Conservation (phyloP, 495 filamentous ascomycete genomes). For the Penicillium lagena region DNA sequence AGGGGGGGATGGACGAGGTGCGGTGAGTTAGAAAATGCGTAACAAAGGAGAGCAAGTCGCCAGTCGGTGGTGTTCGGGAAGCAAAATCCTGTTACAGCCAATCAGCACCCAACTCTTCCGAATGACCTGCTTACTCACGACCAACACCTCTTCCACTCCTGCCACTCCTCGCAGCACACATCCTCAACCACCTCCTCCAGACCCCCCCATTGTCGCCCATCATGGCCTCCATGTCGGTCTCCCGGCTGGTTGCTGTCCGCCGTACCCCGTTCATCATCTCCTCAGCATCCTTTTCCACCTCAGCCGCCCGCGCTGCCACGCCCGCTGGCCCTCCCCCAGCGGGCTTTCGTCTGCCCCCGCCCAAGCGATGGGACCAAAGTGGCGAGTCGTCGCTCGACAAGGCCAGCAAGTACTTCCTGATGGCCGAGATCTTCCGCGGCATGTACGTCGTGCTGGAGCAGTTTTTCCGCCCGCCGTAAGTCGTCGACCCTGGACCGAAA, state of each 20-base stretch:
- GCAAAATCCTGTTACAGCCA: slow-evolving; percentile 40
- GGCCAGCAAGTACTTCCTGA: slow-evolving; percentile 84
- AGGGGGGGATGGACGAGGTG: slow-evolving; percentile 23
- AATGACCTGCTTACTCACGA: slow-evolving; percentile 41
- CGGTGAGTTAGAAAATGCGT: slow-evolving; percentile 10
- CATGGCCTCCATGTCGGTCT: slow-evolving; percentile 50
- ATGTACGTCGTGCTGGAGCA: slow-evolving; percentile 99
- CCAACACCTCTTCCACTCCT: slow-evolving; percentile 21
- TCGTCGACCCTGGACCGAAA: slow-evolving; percentile 13
- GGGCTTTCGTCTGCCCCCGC: slow-evolving; percentile 66
- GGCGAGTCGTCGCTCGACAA: slow-evolving; percentile 68
- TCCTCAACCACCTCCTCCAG: slow-evolving; percentile 10
- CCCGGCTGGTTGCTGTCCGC: slow-evolving; percentile 47
- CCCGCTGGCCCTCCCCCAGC: slow-evolving; percentile 67
- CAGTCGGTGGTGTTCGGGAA: slow-evolving; percentile 13
- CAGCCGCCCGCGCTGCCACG: slow-evolving; percentile 54
- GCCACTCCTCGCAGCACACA: slow-evolving; percentile 9
- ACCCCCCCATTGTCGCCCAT: slow-evolving; percentile 13
- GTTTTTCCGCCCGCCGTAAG: slow-evolving; percentile 95
- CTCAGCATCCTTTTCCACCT: slow-evolving; percentile 56
- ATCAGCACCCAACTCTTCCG: slow-evolving; percentile 37
- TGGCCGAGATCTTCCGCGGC: slow-evolving; percentile 91
- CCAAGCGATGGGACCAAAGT: slow-evolving; percentile 64
- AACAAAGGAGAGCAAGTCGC: slow-evolving; percentile 16
- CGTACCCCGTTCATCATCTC: slow-evolving; percentile 31